Base-by-base conservation (phyloP, 257 asterid species). In the Osmanthus fragrans region DNA sequence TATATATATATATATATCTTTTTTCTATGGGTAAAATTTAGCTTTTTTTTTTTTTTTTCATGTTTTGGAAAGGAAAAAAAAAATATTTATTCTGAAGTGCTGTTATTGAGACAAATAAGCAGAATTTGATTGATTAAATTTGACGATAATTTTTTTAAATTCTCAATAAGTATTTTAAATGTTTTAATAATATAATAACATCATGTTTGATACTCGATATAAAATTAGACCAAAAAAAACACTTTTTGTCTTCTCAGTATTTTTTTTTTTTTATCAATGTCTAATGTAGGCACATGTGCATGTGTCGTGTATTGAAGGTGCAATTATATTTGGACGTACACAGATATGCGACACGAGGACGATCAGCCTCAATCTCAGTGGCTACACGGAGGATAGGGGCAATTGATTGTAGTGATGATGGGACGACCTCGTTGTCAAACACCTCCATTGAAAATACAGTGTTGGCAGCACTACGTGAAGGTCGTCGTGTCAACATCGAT, bases 341-440 rank as follows among this genome's bases (percentile, higher is more conserved):
- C 18, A 96, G 92, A 65, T 96, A 96, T 19, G 99, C 93, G 60
- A 93, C 96, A 47, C 99, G 99, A 13, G 99, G 97, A 5, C 97
- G 96, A 36, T 93, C 99, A 39, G 68, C 82, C 73, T 90, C 89
- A 81, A 96, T 84, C 81, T 96, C 99, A 1, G 89, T 76, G 21
- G 98, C 99, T 9, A 96, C 98, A 8, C 99, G 97, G 21, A 96
- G 94, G 71, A 96, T 90, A 19, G 98, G 99, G 12, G 97, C 96
- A 73, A 95, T 93, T 16, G 96, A 88, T 82, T 92, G 98, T 60
- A 95, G 90, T 21, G 99, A 91, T 16, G 98, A 93, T 10, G 99
- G 99, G 10, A 95, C 99, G 30, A 95, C 98, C 87, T 95, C 99
- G 9, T 87, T 93, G 77, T 95, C 98, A 76, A 95, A 95, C 8